Evolutionary conservation across 257 asterid genomes (phyloP).

Genomic region (Oldenlandia corymbosa): DNA sequence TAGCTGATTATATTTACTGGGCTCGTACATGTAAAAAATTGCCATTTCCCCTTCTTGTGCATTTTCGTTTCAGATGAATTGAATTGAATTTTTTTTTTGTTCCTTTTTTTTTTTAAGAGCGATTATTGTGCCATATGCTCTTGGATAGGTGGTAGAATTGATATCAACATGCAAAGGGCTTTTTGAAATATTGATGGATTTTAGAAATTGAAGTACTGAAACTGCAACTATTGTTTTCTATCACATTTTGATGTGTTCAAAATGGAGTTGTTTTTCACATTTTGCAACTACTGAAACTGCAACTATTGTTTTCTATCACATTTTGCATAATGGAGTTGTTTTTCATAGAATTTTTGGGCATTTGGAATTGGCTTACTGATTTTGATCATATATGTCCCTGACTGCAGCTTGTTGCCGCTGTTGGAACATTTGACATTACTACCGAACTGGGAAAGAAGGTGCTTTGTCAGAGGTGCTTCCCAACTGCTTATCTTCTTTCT

Average conservation of each 20-base stretch:
- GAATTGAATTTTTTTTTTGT: neutral
- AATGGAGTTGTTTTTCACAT: too few relatives aligned
- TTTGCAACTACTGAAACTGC: too few relatives aligned
- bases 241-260: too few relatives aligned
- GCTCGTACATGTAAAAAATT: neutral
- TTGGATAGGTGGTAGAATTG: neutral
- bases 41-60: neutral
- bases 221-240: too few relatives aligned
- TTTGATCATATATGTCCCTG: slow-evolving; percentile 18
- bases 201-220: too few relatives aligned
- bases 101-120: too few relatives aligned
- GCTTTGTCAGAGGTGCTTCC: slow-evolving; percentile 67
- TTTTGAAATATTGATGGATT: neutral
- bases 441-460: slow-evolving; percentile 88
- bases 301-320: too few relatives aligned
- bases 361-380: neutral
- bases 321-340: neutral
- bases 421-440: slow-evolving; percentile 87
- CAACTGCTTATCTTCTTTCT: neutral
- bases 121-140: neutral
- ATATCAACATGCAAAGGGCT: neutral
- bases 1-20: neutral
- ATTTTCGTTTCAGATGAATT: neutral
- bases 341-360: neutral
- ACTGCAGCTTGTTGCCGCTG: slow-evolving; percentile 74